Conservation (phyloP, 2,329 filamentous ascomycete species). For the Drechslerella dactyloides region DNA sequence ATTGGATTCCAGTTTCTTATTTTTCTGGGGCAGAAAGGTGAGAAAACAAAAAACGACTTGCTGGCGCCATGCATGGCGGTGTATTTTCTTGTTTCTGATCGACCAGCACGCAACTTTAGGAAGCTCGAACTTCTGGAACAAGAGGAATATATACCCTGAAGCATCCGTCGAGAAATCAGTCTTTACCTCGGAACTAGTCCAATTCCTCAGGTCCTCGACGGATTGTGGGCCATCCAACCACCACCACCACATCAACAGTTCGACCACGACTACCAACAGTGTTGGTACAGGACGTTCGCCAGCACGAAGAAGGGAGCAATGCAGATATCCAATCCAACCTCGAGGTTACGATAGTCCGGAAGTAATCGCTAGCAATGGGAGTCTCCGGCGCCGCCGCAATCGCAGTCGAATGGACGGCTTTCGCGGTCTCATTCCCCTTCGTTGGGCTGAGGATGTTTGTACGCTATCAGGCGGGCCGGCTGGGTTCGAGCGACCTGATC, state of each 20-base stretch:
- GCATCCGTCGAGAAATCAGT: constrained; percentile 12
- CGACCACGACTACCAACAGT: neutral
- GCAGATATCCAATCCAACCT: constrained; percentile 9
- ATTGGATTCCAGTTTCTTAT: constrained; percentile 13
- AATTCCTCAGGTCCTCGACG: constrained; percentile 4
- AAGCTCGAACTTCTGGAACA: constrained; percentile 29
- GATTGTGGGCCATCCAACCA: constrained; percentile 26
- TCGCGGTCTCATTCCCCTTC: constrained; percentile 37
- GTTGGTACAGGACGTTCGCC: constrained; percentile 1
- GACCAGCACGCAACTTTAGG: constrained; percentile 25
- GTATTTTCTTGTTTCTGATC: constrained; percentile 37
- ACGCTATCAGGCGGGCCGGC: constrained; percentile 35
- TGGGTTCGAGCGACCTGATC: constrained; percentile 33
- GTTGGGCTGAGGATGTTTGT: constrained; percentile 33
- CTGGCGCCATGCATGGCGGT: constrained; percentile 7
- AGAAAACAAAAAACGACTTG: constrained; percentile 8
- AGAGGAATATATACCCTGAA: constrained; percentile 38
- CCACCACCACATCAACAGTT: constrained; percentile 9
- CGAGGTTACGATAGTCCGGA: constrained; percentile 7
- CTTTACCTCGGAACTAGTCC: constrained; percentile 6
- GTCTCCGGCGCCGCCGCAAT: constrained; percentile 35
- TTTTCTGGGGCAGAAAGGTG: constrained; percentile 12
- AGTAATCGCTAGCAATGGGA: constrained; percentile 23
- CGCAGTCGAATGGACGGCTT: constrained; percentile 32
- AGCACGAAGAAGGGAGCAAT: constrained; percentile 6